Base-by-base conservation (phyloP, 2,329 filamentous ascomycete genomes). In the Blumeria graminis region DNA sequence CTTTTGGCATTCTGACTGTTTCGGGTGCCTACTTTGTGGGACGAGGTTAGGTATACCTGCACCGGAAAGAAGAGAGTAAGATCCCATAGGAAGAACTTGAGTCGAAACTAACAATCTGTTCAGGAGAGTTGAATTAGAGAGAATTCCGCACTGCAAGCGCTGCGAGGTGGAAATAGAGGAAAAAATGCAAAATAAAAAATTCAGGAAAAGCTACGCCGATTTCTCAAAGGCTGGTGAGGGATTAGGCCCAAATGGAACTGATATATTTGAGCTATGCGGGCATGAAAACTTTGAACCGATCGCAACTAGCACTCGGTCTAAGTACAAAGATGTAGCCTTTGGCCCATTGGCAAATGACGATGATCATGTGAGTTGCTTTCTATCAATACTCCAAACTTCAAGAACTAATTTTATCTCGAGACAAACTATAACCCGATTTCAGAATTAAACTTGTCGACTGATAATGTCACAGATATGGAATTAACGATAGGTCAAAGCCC, bases 1-100 rank as follows among this genome's bases (percentile, higher is more conserved):
- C 61, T 79, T 79, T 62, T 79, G 75, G 76, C 76, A 79, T 62
- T 68, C 69, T 41, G 68, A 65, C 0, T 79, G 75, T 63, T 79
- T 76, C 63, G 75, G 76, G 14, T 79, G 75, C 62, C 62, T 79
- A 58, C 65, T 78, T 41, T 78, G 69, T 57, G 73, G 75, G 16
- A 70, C 65, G 57, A 68, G 68, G 1, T 62, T 69, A 18, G 61
- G 59, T 1, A 58, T 73, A 56, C 59, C 45, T 46, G 10, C 43
- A 57, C 60, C 22, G 4, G 6, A 55, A 33, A 6, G 48, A 28
- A 36, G 52, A 38, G 10, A n/a, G 22, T 11, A 34, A 32, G 8
- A 33, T n/a, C 14, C 28, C 13, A 14, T 14, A 16, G 58, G 48
- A 9, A 28, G 41, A 7, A 45, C 33, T 11, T 57, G 18, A 32